phyloP scores from a whole-genome alignment of 176 grass and related monocot genomes.

The Phoenix dactylifera region DNA sequence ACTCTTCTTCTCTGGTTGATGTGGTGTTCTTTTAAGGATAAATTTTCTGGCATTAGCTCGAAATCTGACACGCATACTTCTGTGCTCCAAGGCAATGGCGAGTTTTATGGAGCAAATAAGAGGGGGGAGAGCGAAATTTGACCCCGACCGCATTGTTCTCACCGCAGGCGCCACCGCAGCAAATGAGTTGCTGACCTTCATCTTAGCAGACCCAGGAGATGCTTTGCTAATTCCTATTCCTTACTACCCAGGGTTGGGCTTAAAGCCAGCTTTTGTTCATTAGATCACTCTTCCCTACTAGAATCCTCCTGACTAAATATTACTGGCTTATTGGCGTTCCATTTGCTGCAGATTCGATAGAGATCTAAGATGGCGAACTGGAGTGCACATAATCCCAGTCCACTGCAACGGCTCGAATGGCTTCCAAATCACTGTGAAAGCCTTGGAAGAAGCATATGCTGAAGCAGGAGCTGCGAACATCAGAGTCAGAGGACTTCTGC shows the following conservation, averaged over 20 bases:
- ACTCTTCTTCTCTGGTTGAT: too few species aligned
- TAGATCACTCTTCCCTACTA: too few species aligned
- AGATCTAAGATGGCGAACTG: conserved; percentile 13
- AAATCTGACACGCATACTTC: background rate
- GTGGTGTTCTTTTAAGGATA: too few species aligned
- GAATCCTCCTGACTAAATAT: too few species aligned
- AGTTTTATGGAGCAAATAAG: conserved; percentile 20
- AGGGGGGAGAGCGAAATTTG: conserved; percentile 10
- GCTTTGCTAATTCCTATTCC: conserved; percentile 4
- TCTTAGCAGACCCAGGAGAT: conserved; percentile 14
- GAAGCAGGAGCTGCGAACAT: background rate
- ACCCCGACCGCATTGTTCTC: conserved; percentile 13
- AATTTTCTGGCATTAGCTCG: too few species aligned
- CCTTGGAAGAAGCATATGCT: background rate
- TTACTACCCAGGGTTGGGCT: conserved; percentile 13
- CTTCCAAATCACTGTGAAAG: conserved; percentile 6
- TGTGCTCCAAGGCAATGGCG: conserved; percentile 6
- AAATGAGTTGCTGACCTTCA: conserved; percentile 9
- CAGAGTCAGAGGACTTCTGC: conserved; percentile 10
- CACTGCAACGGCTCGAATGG: conserved; percentile 14
- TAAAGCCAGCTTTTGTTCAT: background rate
- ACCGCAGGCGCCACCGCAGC: conserved; percentile 12
- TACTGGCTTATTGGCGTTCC: too few species aligned
- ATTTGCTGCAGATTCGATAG: conserved; percentile 4
- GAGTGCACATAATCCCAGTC: conserved; percentile 8